A percentile compares a stretch with the other conserved stretches of the same genome.
Conservation (phyloP, 331 rosid genomes). For the Spiraea crenata region DNA sequence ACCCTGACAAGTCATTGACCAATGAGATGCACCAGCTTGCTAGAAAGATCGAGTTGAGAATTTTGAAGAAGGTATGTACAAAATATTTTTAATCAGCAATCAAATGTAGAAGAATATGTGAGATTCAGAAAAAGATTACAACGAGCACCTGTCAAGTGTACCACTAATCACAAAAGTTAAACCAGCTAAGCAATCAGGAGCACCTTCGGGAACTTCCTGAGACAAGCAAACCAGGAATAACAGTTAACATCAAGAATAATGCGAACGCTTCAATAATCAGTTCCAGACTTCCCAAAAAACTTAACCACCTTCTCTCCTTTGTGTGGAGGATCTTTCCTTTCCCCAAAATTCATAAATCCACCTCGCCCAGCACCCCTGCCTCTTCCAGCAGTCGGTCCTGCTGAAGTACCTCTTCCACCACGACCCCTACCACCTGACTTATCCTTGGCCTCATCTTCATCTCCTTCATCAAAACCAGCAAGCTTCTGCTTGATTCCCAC, state of each 20-base stretch:
- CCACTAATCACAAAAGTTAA: slow-evolving; percentile 94
- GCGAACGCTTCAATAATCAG: slow-evolving; percentile 12
- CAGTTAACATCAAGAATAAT: slow-evolving; percentile 16
- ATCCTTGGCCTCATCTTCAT: slow-evolving; percentile 48
- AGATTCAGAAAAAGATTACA: background rate
- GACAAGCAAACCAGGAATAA: slow-evolving; percentile 32
- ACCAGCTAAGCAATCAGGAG: slow-evolving; percentile 78
- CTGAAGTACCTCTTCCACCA: slow-evolving; percentile 71
- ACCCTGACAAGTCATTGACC: background rate
- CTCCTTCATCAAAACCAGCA: slow-evolving; percentile 46
- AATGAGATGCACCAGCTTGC: background rate
- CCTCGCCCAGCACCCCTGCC: slow-evolving; percentile 93
- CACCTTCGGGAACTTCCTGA: slow-evolving; percentile 96
- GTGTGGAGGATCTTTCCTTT: slow-evolving; percentile 95
- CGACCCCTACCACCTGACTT: slow-evolving; percentile 76
- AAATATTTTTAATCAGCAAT: background rate
- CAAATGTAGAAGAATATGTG: slow-evolving; percentile 4
- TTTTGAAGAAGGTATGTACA: background rate
- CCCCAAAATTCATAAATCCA: slow-evolving; percentile 94
- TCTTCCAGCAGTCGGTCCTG: slow-evolving; percentile 61
- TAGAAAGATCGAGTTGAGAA: background rate
- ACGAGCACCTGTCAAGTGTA: slow-evolving; percentile 82
- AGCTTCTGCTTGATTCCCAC: slow-evolving; percentile 48
- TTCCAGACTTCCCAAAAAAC: slow-evolving; percentile 13
- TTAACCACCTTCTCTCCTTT: slow-evolving; percentile 98